A percentile compares a stretch with the other conserved stretches of the same genome.
Evolutionary conservation across 805 yeast genomes (phyloP).

Genomic region (Nakazawaea ernobii): DNA sequence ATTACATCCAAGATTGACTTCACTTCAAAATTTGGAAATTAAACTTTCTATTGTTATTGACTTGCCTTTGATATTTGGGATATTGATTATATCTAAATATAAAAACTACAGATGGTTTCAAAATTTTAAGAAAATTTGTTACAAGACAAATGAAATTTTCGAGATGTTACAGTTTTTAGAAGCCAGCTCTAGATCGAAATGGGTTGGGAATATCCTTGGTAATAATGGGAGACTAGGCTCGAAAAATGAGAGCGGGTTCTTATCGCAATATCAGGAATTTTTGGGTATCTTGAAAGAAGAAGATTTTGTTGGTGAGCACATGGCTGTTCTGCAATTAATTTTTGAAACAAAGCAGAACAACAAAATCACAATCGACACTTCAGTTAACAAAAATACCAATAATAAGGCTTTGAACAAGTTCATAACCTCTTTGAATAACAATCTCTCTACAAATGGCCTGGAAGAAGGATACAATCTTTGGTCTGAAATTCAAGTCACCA

Average conservation of each 20-base stretch:
- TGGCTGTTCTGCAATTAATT: slow-evolving; percentile 7
- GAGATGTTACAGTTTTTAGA: slow-evolving; percentile 55
- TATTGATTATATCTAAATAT: slow-evolving; percentile 56
- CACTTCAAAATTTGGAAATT: slow-evolving; percentile 26
- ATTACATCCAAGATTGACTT: slow-evolving; percentile 23
- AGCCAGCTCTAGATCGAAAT: slow-evolving; percentile 44
- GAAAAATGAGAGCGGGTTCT: slow-evolving; percentile 10
- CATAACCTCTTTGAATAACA: slow-evolving; percentile 3
- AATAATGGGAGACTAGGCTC: slow-evolving; percentile 16
- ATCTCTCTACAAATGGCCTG: background rate
- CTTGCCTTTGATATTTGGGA: slow-evolving; percentile 66
- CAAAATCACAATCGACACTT: background rate
- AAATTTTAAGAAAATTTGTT: slow-evolving; percentile 30
- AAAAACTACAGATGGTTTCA: slow-evolving; percentile 53
- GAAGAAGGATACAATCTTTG: slow-evolving; percentile 10
- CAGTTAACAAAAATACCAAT: background rate
- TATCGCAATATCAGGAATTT: slow-evolving; percentile 13
- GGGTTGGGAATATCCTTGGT: slow-evolving; percentile 59
- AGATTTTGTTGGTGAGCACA: slow-evolving; percentile 19
- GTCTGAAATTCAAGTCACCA: slow-evolving; percentile 14
- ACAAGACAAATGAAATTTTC: slow-evolving; percentile 49
- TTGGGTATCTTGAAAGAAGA: slow-evolving; percentile 28
- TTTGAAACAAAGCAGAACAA: slow-evolving; percentile 2
- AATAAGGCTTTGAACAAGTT: slow-evolving; percentile 4
- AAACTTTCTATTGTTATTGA: slow-evolving; percentile 43